Percentiles rank a stretch among this genome's conserved stretches.
phyloP scores from a whole-genome alignment of 1,284 basidiomycete species.

The Fomitopsis palustris region DNA sequence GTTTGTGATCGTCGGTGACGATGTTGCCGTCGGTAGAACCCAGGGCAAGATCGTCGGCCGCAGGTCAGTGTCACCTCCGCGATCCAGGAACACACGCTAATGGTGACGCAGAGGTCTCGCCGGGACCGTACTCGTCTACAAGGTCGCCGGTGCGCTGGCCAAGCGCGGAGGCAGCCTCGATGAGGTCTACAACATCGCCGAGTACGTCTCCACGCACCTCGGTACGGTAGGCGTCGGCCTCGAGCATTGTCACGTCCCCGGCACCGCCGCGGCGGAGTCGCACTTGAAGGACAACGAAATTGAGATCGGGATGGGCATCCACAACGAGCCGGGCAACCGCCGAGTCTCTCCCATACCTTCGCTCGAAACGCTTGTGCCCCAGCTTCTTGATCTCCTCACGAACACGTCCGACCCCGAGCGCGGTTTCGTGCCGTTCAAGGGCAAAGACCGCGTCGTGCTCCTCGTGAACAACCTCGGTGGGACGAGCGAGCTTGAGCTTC shows the following conservation, averaged over 20 bases:
- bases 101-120: slow-evolving; percentile 67
- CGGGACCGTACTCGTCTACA: slow-evolving; percentile 89
- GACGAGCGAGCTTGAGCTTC: slow-evolving; percentile 83
- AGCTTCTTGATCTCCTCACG: slow-evolving; percentile 72
- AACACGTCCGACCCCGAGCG: slow-evolving; percentile 78
- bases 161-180: slow-evolving; percentile 70
- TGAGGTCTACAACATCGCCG: slow-evolving; percentile 68
- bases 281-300: slow-evolving; percentile 67
- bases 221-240: slow-evolving; percentile 90
- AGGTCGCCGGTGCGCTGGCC: slow-evolving; percentile 84
- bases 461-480: slow-evolving; percentile 84
- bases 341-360: slow-evolving; percentile 71
- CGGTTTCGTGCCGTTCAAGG: slow-evolving; percentile 79
- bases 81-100: not conserved
- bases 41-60: slow-evolving; percentile 83
- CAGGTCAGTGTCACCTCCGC: slow-evolving; percentile 38
- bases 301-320: slow-evolving; percentile 89
- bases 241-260: slow-evolving; percentile 91
- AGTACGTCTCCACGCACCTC: slow-evolving; percentile 62
- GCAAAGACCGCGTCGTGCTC: slow-evolving; percentile 64
- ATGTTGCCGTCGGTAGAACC: slow-evolving; percentile 81
- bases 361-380: slow-evolving; percentile 65
- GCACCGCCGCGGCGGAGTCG: slow-evolving; percentile 61
- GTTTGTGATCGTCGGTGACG: slow-evolving; percentile 88
- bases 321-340: slow-evolving; percentile 85